phyloP scores from a whole-genome alignment of 2,329 filamentous ascomycete genomes.

The Colletotrichum somersetense region DNA sequence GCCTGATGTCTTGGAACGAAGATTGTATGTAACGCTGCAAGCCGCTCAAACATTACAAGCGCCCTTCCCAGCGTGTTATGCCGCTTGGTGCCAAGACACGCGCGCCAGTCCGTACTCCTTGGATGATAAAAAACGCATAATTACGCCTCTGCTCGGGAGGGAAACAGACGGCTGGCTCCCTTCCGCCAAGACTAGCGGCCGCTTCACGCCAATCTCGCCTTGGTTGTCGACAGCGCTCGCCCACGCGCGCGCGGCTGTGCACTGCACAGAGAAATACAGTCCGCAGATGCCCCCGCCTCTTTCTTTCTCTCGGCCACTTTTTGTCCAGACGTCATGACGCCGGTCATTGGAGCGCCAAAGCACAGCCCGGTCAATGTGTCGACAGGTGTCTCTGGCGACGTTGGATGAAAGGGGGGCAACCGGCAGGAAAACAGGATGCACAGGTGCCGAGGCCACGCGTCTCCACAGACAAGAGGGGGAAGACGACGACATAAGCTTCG shows the following conservation, averaged over 20 bases:
- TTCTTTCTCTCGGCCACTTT: background rate
- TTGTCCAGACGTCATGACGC: background rate
- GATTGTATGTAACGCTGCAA: background rate
- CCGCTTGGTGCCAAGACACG: conserved; percentile 13
- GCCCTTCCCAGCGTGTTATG: background rate
- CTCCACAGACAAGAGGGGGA: conserved; percentile 6
- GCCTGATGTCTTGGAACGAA: background rate
- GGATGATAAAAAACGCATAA: background rate
- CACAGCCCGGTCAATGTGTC: conserved; percentile 16
- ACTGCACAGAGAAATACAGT: conserved; percentile 13
- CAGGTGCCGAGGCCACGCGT: conserved; percentile 1
- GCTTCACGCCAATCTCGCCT: conserved; percentile 1
- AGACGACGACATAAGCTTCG: too few species aligned
- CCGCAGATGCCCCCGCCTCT: background rate
- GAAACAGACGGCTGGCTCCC: too few species aligned
- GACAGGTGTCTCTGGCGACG: background rate
- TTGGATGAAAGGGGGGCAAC: conserved; percentile 2
- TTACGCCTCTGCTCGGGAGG: background rate
- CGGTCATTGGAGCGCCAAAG: conserved; percentile 4
- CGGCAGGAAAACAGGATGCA: background rate
- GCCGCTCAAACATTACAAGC: conserved; percentile 14
- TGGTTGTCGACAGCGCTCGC: background rate
- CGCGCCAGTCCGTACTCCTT: conserved; percentile 5
- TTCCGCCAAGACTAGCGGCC: background rate
- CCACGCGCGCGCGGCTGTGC: conserved; percentile 22